These are phyloP conservation scores for Coemansia sp. DNA, from an alignment of 192 early-diverging fungal genomes.

Conservation along the genomic window DNA sequence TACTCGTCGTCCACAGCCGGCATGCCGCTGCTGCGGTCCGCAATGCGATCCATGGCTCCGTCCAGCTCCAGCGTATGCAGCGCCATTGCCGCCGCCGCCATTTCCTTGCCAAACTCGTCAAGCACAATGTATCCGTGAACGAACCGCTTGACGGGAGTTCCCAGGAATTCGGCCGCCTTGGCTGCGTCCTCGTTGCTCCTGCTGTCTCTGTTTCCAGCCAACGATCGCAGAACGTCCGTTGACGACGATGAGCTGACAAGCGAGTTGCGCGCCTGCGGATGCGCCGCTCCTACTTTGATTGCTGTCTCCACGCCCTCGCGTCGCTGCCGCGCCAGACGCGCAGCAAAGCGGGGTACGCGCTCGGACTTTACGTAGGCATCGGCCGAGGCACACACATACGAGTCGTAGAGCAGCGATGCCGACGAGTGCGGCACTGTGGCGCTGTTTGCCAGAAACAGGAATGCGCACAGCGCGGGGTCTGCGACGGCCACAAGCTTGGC, in stretches of 20 bases:
- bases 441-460: slow-evolving; percentile 40
- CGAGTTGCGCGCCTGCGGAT: slow-evolving; percentile 8
- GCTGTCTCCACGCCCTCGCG: slow-evolving; percentile 51
- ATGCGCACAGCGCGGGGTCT: slow-evolving; percentile 43
- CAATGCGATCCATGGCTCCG: slow-evolving; percentile 12
- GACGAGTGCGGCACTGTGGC: slow-evolving; percentile 13
- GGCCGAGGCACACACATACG: slow-evolving; percentile 32
- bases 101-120: slow-evolving; percentile 65
- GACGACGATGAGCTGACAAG: background rate
- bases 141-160: slow-evolving; percentile 55
- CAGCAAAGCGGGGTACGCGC: slow-evolving; percentile 34
- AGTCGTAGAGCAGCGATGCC: slow-evolving; percentile 24
- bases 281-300: slow-evolving; percentile 38
- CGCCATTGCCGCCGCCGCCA: slow-evolving; percentile 59
- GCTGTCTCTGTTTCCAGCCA: background rate
- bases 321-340: slow-evolving; percentile 33
- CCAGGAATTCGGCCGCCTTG: slow-evolving; percentile 22
- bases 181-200: slow-evolving; percentile 13
- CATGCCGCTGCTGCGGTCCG: no score
- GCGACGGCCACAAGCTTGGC: slow-evolving; percentile 54
- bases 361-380: slow-evolving; percentile 51
- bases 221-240: background rate
- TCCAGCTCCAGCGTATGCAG: slow-evolving; percentile 50
- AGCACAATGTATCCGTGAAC: slow-evolving; percentile 61
- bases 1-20: slow-evolving; percentile 19